phyloP scores from a whole-genome alignment of 2,329 filamentous ascomycete genomes.

The Aureobasidium pullulans region DNA sequence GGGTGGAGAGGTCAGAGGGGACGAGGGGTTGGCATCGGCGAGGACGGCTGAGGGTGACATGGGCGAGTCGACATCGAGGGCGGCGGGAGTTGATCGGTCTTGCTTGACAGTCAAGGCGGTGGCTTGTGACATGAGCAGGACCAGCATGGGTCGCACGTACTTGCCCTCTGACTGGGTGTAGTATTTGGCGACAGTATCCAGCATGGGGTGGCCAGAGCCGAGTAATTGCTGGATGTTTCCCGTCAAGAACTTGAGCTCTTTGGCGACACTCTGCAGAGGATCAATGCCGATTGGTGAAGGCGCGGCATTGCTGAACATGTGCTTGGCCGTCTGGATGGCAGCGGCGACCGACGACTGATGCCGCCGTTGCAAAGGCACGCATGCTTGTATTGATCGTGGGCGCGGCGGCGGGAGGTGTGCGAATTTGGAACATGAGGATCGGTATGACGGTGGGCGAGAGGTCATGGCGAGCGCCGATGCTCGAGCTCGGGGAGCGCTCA shows the following conservation, averaged over 20 bases:
- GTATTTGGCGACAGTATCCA: constrained; percentile 95
- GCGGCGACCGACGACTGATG: constrained; percentile 61
- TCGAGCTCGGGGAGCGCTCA: constrained; percentile 27
- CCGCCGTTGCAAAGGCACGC: constrained; percentile 19
- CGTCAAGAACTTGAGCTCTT: constrained; percentile 93
- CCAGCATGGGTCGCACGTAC: constrained; percentile 88
- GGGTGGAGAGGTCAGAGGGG: constrained; percentile 45
- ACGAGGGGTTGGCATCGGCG: constrained; percentile 72
- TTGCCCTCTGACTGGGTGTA: constrained; percentile 96
- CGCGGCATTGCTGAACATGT: constrained; percentile 62
- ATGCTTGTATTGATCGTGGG: constrained; percentile 15
- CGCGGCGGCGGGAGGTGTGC: constrained; percentile 1
- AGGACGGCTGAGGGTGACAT: constrained; percentile 58
- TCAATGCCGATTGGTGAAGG: constrained; percentile 65
- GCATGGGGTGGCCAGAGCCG: constrained; percentile 85
- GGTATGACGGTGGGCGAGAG: constrained; percentile 13
- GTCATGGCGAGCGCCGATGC: constrained; percentile 27
- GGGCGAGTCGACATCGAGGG: constrained; percentile 48
- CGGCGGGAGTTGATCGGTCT: constrained; percentile 25
- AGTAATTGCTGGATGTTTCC: constrained; percentile 90
- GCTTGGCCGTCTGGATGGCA: constrained; percentile 59
- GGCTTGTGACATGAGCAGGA: constrained; percentile 92
- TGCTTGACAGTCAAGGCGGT: constrained; percentile 71
- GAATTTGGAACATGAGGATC: background rate
- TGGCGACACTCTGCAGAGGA: constrained; percentile 80